Evolutionary conservation across 192 early-diverging fungal genomes (phyloP), one percentile per base, ranked within the genome.

Genomic region (Gorgonomyces haynaldii): DNA sequence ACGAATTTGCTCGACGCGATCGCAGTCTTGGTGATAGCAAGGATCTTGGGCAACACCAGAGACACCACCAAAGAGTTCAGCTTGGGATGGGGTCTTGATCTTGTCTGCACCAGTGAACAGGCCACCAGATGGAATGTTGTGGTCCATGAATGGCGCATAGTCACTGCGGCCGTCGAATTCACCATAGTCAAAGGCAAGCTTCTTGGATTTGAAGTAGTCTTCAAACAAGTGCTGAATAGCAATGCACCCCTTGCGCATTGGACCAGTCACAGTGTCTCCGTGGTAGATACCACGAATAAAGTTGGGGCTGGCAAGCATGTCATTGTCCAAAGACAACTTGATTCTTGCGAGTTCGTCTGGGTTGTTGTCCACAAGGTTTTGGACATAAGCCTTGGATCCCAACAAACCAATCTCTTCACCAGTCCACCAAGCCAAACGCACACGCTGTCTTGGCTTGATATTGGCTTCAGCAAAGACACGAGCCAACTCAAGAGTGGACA

Each of bases 11-110:
- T 61, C 52, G 22, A 66, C 4, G 28, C 50, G 52, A 30, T 66
- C 65, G 39, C 65, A 61, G 12, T n/a, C 25, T 45, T 54, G 34
- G 44, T 69, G 67, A 49, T 69, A 69, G 53, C 62, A 65, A 12
- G 58, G 58, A 41, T 69, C 62, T 19, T 52, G 43, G n/a, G 59
- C 38, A 43, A 62, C 40, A 5, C 66, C 66, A 7, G 56, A 21
- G 21, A 42, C 51, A 3, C 67, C 62, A n/a, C 67, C 67, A 52
- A 53, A 69, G 26, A 37, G 31, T 28, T 27, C 19, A 16, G 25
- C 32, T 37, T 69, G 38, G 31, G 45, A 59, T 6, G 29, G 30
- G 32, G 56, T 62, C 54, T 66, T 66, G 49, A 62, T 31, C 8
- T 32, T 35, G 23, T 56, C 50, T 25, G 59, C 66, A 6, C 66